These are phyloP conservation scores for Mediolabrus comicus DNA, from an alignment of 108 stramenopile species.

Conservation along the genomic window DNA sequence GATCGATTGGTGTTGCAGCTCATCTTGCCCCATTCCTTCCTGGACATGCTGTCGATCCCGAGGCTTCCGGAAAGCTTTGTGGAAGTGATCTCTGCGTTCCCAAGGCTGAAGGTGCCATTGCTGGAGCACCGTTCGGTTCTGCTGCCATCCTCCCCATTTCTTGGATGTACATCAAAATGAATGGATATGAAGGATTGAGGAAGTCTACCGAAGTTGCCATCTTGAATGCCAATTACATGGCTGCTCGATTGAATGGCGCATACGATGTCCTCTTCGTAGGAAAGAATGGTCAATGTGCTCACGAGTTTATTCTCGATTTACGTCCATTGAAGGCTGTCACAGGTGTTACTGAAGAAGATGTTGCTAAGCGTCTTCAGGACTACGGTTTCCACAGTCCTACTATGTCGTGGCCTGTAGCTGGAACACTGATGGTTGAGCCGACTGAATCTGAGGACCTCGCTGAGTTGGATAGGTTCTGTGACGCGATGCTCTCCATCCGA, in stretches of 20 bases:
- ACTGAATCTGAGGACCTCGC: constrained; percentile 98
- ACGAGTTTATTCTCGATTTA: constrained; percentile 99
- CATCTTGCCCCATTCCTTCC: constrained; percentile 98
- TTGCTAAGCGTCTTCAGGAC: constrained; percentile 96
- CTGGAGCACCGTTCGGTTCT: constrained; percentile 98
- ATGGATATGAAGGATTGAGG: constrained; percentile 90
- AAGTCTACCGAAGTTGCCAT: constrained; percentile 92
- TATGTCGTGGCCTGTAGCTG: constrained; percentile 99
- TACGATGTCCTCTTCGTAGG: constrained; percentile 92
- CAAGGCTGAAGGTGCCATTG: constrained; percentile 77
- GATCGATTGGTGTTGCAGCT: constrained; percentile 93
- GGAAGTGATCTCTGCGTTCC: constrained; percentile 76
- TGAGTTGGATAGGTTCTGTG: constrained; percentile 97
- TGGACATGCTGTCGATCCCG: constrained; percentile 89
- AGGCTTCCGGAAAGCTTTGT: constrained; percentile 81
- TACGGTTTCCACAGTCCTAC: constrained; percentile 99
- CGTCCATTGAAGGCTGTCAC: constrained; percentile 91
- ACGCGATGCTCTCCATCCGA: constrained; percentile 96
- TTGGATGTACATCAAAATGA: constrained; percentile 99
- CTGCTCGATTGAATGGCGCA: constrained; percentile 87
- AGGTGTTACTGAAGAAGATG: constrained; percentile 96
- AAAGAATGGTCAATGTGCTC: constrained; percentile 97
- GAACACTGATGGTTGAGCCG: constrained; percentile 99
- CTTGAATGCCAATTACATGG: constrained; percentile 99
- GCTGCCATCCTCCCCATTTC: constrained; percentile 98